These are phyloP conservation scores for Trametes punicea DNA, from an alignment of 768 basidiomycete genomes.

Conservation along the genomic window DNA sequence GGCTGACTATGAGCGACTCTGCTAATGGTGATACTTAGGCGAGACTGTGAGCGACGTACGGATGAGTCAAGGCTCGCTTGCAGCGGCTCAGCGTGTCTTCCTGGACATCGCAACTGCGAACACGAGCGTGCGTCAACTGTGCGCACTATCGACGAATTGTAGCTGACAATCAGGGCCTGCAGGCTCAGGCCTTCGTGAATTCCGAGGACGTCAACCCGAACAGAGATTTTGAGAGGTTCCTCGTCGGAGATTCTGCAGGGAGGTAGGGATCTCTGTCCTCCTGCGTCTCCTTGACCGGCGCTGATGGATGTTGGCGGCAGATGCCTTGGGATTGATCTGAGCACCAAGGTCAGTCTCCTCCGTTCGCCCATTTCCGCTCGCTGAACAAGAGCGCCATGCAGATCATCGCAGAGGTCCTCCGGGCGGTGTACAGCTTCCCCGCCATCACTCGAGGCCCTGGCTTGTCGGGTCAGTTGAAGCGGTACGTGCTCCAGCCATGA, in stretches of 20 bases:
- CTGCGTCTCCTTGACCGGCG: conserved; percentile 30
- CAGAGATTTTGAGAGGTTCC: conserved; percentile 43
- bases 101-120: conserved; percentile 58
- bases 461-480: conserved; percentile 58
- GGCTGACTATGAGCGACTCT: neutral
- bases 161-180: neutral
- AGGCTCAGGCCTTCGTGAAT: conserved; percentile 51
- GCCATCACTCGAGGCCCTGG: conserved; percentile 67
- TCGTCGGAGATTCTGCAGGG: conserved; percentile 49
- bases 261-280: conserved; percentile 26
- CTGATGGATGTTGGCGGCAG: conserved; percentile 19
- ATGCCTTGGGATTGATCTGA: conserved; percentile 49
- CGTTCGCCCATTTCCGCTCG: neutral
- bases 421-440: conserved; percentile 55
- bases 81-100: conserved; percentile 55
- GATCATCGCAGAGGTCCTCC: conserved; percentile 61
- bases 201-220: conserved; percentile 42
- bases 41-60: conserved; percentile 44
- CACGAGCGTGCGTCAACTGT: conserved; percentile 44
- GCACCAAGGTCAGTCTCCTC: conserved; percentile 43
- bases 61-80: conserved; percentile 41
- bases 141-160: neutral
- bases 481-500: conserved; percentile 32
- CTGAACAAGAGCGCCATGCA: conserved; percentile 21
- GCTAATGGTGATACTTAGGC: conserved; percentile 32